A percentile compares a stretch with the other conserved stretches of the same genome.
These are phyloP conservation scores for Candida pseudofarinosa DNA, from an alignment of 805 yeast genomes.

Conservation along the genomic window DNA sequence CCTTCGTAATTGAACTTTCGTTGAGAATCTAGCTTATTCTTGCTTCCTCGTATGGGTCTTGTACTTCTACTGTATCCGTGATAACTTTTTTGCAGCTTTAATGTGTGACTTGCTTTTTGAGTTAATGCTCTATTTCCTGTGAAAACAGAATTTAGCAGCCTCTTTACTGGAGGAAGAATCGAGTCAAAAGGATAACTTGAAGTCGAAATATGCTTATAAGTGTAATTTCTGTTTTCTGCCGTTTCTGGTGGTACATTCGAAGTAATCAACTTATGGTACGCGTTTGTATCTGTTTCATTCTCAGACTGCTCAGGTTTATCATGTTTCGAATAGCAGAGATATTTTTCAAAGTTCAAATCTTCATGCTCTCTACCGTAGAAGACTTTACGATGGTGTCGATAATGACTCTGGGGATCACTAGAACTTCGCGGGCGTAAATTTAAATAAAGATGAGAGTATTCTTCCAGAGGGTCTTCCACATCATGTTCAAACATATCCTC, in stretches of 20 bases:
- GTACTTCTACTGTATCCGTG: not conserved
- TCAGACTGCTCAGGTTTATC: not conserved
- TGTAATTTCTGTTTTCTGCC: not conserved
- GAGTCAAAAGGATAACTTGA: not conserved
- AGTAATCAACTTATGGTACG: not conserved
- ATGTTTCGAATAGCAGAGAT: not conserved
- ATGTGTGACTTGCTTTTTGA: not conserved
- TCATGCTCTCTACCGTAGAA: not conserved
- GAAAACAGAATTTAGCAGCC: not conserved
- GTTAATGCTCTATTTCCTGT: not conserved
- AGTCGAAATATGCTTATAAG: not conserved
- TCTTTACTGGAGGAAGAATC: not conserved
- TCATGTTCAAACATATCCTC: not conserved
- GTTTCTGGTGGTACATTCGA: not conserved
- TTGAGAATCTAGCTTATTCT: conserved; percentile 1
- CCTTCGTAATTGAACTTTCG: conserved; percentile 1
- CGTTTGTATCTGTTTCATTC: not conserved
- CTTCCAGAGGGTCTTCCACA: not conserved
- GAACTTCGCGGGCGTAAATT: not conserved
- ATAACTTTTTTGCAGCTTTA: not conserved
- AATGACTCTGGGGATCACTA: not conserved
- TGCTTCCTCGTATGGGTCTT: conserved; percentile 1
- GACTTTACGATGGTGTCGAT: too few relatives aligned
- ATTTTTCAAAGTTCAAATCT: not conserved
- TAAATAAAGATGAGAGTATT: not conserved